These are phyloP conservation scores for Hypoxylon lienhwacheense DNA, from an alignment of 495 filamentous ascomycete species.

Conservation along the genomic window DNA sequence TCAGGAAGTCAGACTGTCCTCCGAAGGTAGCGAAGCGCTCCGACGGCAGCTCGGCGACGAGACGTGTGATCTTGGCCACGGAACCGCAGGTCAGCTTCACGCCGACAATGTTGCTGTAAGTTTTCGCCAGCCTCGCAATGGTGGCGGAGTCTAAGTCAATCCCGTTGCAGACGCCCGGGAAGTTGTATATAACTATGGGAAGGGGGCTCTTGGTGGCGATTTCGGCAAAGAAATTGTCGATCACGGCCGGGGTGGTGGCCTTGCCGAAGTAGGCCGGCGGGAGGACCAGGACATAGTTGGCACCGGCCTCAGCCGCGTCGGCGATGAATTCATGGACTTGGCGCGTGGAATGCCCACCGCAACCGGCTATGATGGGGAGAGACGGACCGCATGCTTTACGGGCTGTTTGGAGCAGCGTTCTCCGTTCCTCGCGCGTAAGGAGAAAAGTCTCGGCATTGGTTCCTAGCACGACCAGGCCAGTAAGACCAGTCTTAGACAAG, in stretches of 20 bases:
- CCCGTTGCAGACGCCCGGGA: conserved; percentile 72
- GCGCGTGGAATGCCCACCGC: conserved; percentile 64
- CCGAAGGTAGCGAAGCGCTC: conserved; percentile 66
- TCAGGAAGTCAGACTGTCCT: conserved; percentile 70
- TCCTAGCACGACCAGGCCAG: conserved; percentile 63
- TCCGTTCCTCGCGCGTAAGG: conserved; percentile 62
- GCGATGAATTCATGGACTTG: conserved; percentile 61
- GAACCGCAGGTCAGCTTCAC: conserved; percentile 71
- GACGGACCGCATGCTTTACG: conserved; percentile 53
- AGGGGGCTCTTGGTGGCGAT: conserved; percentile 55
- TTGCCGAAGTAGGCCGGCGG: conserved; percentile 68
- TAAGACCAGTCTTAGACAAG: conserved; percentile 56
- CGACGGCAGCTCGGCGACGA: conserved; percentile 55
- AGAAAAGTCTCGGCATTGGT: conserved; percentile 70
- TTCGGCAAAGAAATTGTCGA: conserved; percentile 63
- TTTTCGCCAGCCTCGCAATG: conserved; percentile 55
- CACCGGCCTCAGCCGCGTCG: conserved; percentile 61
- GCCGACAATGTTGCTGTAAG: conserved; percentile 55
- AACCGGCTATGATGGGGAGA: conserved; percentile 65
- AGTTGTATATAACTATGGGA: conserved; percentile 70
- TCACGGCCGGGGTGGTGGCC: conserved; percentile 57
- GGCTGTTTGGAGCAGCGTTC: conserved; percentile 53
- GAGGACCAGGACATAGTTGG: conserved; percentile 62
- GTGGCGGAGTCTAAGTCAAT: conserved; percentile 67
- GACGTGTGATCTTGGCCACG: conserved; percentile 61